A percentile compares a stretch with the other conserved stretches of the same genome.
These are phyloP conservation scores for Dicorynia guianensis DNA, from an alignment of 306 rosid species.

Conservation along the genomic window DNA sequence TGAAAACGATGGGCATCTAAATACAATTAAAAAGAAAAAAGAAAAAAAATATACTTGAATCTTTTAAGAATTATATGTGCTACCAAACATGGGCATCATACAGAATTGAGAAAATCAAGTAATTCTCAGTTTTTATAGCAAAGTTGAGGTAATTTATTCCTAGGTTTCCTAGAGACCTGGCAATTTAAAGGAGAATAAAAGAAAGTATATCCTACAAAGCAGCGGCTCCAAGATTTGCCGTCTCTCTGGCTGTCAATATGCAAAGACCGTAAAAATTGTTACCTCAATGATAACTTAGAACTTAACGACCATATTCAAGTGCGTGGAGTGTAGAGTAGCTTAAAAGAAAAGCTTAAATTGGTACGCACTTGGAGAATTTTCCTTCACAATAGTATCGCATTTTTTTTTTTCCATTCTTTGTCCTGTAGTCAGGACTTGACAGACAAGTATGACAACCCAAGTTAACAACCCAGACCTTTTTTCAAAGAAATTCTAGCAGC, in stretches of 20 bases:
- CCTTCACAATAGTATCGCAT: too few species aligned
- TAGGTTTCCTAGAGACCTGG: too few species aligned
- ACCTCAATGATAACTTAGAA: not conserved
- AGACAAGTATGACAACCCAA: constrained; percentile 25
- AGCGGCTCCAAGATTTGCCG: not conserved
- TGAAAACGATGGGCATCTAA: too few species aligned
- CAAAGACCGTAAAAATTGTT: not conserved
- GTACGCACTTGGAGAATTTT: not conserved
- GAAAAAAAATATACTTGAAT: too few species aligned
- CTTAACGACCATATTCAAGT: not conserved
- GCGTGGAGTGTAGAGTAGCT: not conserved
- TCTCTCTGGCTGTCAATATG: not conserved
- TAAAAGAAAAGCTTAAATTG: constrained; percentile 10
- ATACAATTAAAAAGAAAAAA: too few species aligned
- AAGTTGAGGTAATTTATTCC: too few species aligned
- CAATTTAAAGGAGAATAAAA: too few species aligned
- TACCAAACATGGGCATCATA: not conserved
- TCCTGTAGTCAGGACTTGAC: not conserved
- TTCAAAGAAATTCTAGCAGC: too few species aligned
- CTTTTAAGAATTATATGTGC: too few species aligned
- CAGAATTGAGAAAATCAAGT: too few species aligned
- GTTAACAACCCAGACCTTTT: constrained; percentile 5
- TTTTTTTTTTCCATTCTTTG: not conserved
- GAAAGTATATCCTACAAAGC: too few species aligned
- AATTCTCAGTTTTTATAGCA: too few species aligned